Percentiles rank a stretch among this genome's conserved stretches.
Conservation (phyloP, 1,284 basidiomycete species). For the Tremellales sp. region DNA sequence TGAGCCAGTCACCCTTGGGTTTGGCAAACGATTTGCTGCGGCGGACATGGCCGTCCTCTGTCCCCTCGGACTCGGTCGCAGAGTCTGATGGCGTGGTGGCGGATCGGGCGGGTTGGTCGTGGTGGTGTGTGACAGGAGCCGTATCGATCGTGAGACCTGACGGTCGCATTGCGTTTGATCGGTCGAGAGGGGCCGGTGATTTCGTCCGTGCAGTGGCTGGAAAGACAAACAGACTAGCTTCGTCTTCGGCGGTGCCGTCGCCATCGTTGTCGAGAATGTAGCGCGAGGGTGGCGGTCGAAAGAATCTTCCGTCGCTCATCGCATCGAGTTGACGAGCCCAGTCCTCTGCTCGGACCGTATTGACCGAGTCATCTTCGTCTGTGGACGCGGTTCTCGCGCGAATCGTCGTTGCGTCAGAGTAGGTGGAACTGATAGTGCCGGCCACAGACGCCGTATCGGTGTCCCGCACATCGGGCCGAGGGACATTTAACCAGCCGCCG, state of each 20-base stretch:
- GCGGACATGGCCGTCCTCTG: constrained; percentile 14
- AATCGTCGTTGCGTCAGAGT: constrained; percentile 33
- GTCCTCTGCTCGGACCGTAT: constrained; percentile 36
- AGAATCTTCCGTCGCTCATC: constrained; percentile 16
- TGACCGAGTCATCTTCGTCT: constrained; percentile 21
- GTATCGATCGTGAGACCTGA: constrained; percentile 36
- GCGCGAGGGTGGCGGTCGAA: neutral
- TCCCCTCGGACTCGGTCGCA: constrained; percentile 30
- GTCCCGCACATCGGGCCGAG: no score
- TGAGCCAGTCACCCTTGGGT: constrained; percentile 59
- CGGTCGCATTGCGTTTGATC: constrained; percentile 4
- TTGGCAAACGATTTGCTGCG: constrained; percentile 37
- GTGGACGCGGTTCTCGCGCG: constrained; percentile 1
- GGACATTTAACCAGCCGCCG: no score
- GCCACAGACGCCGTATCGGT: constrained; percentile 23
- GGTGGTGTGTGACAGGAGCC: no score
- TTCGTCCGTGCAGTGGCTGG: constrained; percentile 8
- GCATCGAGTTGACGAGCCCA: constrained; percentile 27
- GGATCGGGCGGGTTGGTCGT: constrained; percentile 4
- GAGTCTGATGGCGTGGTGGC: constrained; percentile 29
- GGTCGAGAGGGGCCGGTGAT: constrained; percentile 4
- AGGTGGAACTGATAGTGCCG: constrained; percentile 18
- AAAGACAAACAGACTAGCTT: constrained; percentile 37
- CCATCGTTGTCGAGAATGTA: neutral
- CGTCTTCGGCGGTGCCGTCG: constrained; percentile 25